Base-by-base conservation (phyloP, 768 basidiomycete species). In the Suillus placidus region DNA sequence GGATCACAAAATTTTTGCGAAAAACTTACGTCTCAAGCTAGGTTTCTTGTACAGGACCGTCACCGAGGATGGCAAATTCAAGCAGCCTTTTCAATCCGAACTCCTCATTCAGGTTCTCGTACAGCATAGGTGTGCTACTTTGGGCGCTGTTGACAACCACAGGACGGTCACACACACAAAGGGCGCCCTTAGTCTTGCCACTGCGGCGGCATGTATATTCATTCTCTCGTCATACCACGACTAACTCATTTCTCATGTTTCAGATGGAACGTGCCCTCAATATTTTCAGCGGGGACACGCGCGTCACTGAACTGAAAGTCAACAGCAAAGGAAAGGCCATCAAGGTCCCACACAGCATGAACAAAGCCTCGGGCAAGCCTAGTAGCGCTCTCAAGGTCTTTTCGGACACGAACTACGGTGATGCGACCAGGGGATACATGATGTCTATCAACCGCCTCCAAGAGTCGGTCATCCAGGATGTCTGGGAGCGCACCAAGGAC, bases 181-280 rank as follows among this genome's bases (percentile, higher is more conserved):
- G n/a, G n/a, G n/a, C n/a, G n/a, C n/a, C n/a, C n/a, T n/a, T n/a
- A n/a, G n/a, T n/a, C n/a, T n/a, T n/a, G n/a, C n/a, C n/a, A n/a
- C n/a, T n/a, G n/a, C n/a, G n/a, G n/a, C n/a, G n/a, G n/a, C n/a
- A n/a, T n/a, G n/a, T n/a, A n/a, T n/a, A n/a, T n/a, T n/a, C n/a
- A n/a, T n/a, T n/a, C n/a, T n/a, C n/a, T n/a, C n/a, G n/a, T n/a
- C n/a, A n/a, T n/a, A n/a, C n/a, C n/a, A n/a, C 0, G 4, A 47
- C 10, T 43, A 9, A 60, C 4, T 18, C 13, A 37, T 60, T 64
- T 26, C 56, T 34, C 30, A n/a, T n/a, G n/a, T n/a, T n/a, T n/a
- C n/a, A 67, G 66, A 34, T 67, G 55, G 62, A 67, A 55, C 26
- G 40, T 35, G 66, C 66, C 37, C n/a, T 66, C 26, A 32, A 61